A percentile compares a stretch with the other conserved stretches of the same genome.
Conservation (phyloP, 2,329 filamentous ascomycete species). For the Fusarium sp. region DNA sequence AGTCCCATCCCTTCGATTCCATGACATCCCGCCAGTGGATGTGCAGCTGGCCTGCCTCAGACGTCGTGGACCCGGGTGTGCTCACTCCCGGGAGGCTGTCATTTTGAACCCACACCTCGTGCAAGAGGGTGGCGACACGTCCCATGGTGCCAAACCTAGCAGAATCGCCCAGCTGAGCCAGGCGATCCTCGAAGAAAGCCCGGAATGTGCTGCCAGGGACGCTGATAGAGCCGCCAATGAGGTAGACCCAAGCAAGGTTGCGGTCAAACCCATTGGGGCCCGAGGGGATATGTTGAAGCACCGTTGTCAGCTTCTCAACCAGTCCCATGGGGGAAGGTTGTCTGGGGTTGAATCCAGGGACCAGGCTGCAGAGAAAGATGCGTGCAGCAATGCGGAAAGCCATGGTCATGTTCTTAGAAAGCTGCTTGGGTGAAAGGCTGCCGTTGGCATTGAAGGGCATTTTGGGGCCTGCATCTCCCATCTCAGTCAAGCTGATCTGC, state of each 20-base stretch:
- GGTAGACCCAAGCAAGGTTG: constrained; percentile 91
- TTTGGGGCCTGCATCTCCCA: constrained; percentile 67
- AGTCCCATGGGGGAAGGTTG: constrained; percentile 80
- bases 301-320: constrained; percentile 79
- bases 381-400: constrained; percentile 92
- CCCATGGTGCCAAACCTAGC: constrained; percentile 87
- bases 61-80: constrained; percentile 51
- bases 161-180: constrained; percentile 79
- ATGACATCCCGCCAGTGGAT: constrained; percentile 97
- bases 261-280: constrained; percentile 88
- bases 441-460: constrained; percentile 75
- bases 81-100: constrained; percentile 59
- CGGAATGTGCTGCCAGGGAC: constrained; percentile 80
- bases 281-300: constrained; percentile 84
- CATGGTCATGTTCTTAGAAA: constrained; percentile 88
- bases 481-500: constrained; percentile 86
- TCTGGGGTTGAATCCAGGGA: constrained; percentile 84
- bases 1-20: constrained; percentile 91
- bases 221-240: constrained; percentile 85
- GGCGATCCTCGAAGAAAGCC: constrained; percentile 79
- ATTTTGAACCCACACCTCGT: constrained; percentile 87
- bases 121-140: constrained; percentile 80
- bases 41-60: constrained; percentile 65
- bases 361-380: constrained; percentile 95
- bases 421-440: constrained; percentile 81